These are phyloP conservation scores for Eucalyptus erythrocorys DNA, from an alignment of 345 rosid species.

Conservation along the genomic window DNA sequence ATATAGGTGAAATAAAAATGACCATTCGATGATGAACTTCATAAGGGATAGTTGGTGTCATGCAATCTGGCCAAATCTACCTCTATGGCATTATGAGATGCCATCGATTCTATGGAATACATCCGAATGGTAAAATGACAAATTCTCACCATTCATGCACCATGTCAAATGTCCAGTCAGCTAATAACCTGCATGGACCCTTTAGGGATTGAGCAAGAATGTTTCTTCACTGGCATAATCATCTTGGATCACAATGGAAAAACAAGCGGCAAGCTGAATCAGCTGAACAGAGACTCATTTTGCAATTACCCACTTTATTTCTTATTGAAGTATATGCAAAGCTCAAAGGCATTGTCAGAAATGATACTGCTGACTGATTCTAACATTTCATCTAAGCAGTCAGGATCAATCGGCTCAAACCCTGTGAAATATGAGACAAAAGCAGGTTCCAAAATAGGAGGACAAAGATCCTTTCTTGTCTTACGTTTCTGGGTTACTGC, in stretches of 20 bases:
- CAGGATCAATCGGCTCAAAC: not conserved
- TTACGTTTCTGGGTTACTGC: not conserved
- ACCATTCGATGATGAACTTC: not conserved
- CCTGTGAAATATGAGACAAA: not conserved
- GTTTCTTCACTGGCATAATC: not conserved
- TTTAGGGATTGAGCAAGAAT: not conserved
- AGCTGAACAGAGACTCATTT: not conserved
- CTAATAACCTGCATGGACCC: not conserved
- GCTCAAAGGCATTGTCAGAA: not conserved
- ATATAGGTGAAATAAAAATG: not conserved
- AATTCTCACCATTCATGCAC: not conserved
- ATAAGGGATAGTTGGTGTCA: not conserved
- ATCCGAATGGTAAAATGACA: not conserved
- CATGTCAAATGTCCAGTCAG: not conserved
- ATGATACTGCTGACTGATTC: not conserved
- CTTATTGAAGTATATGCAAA: not conserved
- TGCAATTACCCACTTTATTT: not conserved
- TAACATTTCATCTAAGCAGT: not conserved
- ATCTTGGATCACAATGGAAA: not conserved
- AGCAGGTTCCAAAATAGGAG: not conserved
- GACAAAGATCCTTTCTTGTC: not conserved
- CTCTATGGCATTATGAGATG: not conserved
- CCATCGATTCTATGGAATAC: not conserved
- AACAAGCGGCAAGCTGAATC: not conserved
- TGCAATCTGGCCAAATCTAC: not conserved